A percentile compares a stretch with the other conserved stretches of the same genome.
These are phyloP conservation scores for Acacia melanoxylon DNA, from an alignment of 306 rosid genomes.

Conservation along the genomic window DNA sequence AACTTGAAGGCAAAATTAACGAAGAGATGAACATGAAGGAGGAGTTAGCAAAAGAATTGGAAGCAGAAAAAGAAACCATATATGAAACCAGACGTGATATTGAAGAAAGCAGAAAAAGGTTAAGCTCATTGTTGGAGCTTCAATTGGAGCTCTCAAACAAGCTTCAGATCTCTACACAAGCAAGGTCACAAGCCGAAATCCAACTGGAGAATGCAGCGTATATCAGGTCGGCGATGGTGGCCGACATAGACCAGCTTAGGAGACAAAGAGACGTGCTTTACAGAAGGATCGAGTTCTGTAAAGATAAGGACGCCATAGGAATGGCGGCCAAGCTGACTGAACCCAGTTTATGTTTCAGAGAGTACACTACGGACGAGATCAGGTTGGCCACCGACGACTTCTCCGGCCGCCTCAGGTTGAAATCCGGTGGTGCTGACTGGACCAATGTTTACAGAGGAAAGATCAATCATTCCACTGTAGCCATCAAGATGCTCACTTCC, in stretches of 20 bases:
- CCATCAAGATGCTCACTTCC: constrained; percentile 52
- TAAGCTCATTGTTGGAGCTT: constrained; percentile 45
- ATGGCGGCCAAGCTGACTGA: constrained; percentile 46
- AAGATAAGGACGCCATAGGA: constrained; percentile 70
- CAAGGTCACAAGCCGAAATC: constrained; percentile 40
- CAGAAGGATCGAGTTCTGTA: constrained; percentile 73
- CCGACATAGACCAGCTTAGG: constrained; percentile 56
- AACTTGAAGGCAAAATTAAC: constrained; percentile 44
- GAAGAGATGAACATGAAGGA: constrained; percentile 42
- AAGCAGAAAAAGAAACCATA: constrained; percentile 40
- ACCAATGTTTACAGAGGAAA: constrained; percentile 55
- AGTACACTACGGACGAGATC: constrained; percentile 59
- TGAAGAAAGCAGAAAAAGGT: constrained; percentile 55
- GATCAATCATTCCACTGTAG: constrained; percentile 56
- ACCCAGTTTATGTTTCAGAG: constrained; percentile 44
- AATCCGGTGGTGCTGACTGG: constrained; percentile 38
- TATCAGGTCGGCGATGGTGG: constrained; percentile 46
- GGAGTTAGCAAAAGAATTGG: constrained; percentile 42
- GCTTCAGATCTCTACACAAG: constrained; percentile 41
- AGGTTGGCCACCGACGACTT: constrained; percentile 64
- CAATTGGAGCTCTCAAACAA: constrained; percentile 57
- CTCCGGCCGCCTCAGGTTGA: constrained; percentile 55
- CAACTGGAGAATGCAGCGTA: constrained; percentile 45
- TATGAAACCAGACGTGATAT: constrained; percentile 41
- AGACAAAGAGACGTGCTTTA: constrained; percentile 63